Evolutionary conservation across 805 yeast species (phyloP).

Genomic region (Yamadazyma tumulicola): DNA sequence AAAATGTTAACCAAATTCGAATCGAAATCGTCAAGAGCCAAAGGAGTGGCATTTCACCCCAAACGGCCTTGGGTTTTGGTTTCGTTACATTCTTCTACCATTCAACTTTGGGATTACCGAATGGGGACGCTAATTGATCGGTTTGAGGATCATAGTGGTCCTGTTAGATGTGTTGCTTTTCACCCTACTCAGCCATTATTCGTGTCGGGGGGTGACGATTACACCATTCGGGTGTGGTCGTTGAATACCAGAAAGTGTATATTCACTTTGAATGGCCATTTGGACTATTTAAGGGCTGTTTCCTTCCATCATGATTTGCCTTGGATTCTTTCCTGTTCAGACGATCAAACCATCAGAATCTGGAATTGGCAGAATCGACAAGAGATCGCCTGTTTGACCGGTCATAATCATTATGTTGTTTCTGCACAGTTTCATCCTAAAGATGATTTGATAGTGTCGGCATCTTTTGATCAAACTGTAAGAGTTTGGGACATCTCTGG

Average conservation of each 20-base stretch:
- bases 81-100: constrained; percentile 94
- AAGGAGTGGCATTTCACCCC: constrained; percentile 97
- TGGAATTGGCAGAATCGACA: constrained; percentile 99
- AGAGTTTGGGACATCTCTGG: constrained; percentile 99
- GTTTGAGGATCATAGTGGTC: constrained; percentile 98
- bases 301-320: constrained; percentile 95
- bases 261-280: constrained; percentile 88
- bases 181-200: constrained; percentile 98
- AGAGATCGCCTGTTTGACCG: constrained; percentile 94
- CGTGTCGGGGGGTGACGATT: constrained; percentile 97
- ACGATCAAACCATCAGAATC: constrained; percentile 96
- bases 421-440: constrained; percentile 96
- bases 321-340: constrained; percentile 94
- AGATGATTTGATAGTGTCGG: constrained; percentile 91
- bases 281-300: constrained; percentile 93
- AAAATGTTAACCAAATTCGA: constrained; percentile 82
- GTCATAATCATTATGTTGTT: constrained; percentile 98
- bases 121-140: constrained; percentile 97
- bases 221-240: constrained; percentile 94
- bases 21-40: constrained; percentile 96
- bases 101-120: constrained; percentile 98
- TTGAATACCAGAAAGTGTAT: constrained; percentile 85
- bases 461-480: constrained; percentile 97
- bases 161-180: constrained; percentile 91
- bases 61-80: constrained; percentile 94